phyloP scores from a whole-genome alignment of 1,284 basidiomycete species.

The Neolentinus lepideus region DNA sequence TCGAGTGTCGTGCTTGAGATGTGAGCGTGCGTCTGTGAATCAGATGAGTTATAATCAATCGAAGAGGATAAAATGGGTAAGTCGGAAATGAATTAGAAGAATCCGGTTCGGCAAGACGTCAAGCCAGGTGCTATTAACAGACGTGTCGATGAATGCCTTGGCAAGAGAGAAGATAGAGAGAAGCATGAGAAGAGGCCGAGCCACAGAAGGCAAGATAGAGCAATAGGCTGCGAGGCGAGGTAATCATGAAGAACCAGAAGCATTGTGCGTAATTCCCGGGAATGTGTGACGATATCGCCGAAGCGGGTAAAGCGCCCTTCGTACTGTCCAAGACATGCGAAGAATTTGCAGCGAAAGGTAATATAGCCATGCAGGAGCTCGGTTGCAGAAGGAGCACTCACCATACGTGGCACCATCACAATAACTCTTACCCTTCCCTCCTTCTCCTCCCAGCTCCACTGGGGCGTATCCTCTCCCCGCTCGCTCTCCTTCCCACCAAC shows the following conservation, averaged over 20 bases:
- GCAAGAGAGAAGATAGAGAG: neutral
- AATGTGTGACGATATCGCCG: neutral
- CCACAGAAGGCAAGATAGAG: neutral
- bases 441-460: neutral
- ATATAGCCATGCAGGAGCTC: no score
- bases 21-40: slow-evolving; percentile 34
- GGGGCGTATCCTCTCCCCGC: neutral
- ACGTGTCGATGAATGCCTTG: slow-evolving; percentile 1
- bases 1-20: slow-evolving; percentile 47
- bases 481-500: neutral
- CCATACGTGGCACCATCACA: neutral
- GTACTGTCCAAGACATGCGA: no score
- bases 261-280: neutral
- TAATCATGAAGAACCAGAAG: neutral
- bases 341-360: neutral
- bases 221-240: neutral
- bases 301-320: neutral
- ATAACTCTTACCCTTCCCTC: neutral
- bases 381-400: no score
- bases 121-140: slow-evolving; percentile 27
- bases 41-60: slow-evolving; percentile 5
- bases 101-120: slow-evolving; percentile 36
- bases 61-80: slow-evolving; percentile 12
- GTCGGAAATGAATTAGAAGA: slow-evolving; percentile 44
- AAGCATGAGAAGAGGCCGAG: neutral